These are phyloP conservation scores for Monosporascus sp. DNA, from an alignment of 2,329 filamentous ascomycete genomes.

Conservation along the genomic window DNA sequence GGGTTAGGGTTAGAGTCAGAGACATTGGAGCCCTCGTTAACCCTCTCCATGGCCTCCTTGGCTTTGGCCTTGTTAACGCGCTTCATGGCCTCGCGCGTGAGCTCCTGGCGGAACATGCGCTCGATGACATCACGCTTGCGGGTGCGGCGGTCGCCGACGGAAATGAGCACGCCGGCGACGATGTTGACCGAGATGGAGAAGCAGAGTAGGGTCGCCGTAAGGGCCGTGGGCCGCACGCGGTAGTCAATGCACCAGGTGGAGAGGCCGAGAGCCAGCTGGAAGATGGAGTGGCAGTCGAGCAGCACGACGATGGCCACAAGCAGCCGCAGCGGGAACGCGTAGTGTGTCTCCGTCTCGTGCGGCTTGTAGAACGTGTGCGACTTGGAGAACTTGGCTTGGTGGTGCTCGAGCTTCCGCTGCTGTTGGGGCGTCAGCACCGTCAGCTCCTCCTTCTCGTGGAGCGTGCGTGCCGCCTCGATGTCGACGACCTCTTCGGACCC, in stretches of 20 bases:
- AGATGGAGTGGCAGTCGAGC: slow-evolving; percentile 70
- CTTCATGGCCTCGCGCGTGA: slow-evolving; percentile 51
- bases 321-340: slow-evolving; percentile 68
- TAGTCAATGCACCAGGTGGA: slow-evolving; percentile 77
- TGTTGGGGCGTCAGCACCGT: slow-evolving; percentile 61
- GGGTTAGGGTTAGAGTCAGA: too few species aligned
- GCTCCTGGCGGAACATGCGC: slow-evolving; percentile 67
- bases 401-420: slow-evolving; percentile 65
- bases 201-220: slow-evolving; percentile 77
- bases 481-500: slow-evolving; percentile 36
- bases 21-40: too few species aligned
- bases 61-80: neutral
- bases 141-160: slow-evolving; percentile 67
- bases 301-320: slow-evolving; percentile 74
- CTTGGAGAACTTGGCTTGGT: slow-evolving; percentile 73
- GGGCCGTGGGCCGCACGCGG: slow-evolving; percentile 59
- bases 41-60: neutral
- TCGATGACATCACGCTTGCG: slow-evolving; percentile 83
- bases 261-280: slow-evolving; percentile 74
- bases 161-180: slow-evolving; percentile 69
- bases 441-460: slow-evolving; percentile 41
- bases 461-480: slow-evolving; percentile 33
- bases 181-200: slow-evolving; percentile 75
- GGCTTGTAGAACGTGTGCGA: slow-evolving; percentile 88
- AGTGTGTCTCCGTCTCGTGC: slow-evolving; percentile 76